Percentiles rank a stretch among this genome's conserved stretches.
These are phyloP conservation scores for Alternaria arborescens DNA, from an alignment of 2,329 filamentous ascomycete genomes.

Conservation along the genomic window DNA sequence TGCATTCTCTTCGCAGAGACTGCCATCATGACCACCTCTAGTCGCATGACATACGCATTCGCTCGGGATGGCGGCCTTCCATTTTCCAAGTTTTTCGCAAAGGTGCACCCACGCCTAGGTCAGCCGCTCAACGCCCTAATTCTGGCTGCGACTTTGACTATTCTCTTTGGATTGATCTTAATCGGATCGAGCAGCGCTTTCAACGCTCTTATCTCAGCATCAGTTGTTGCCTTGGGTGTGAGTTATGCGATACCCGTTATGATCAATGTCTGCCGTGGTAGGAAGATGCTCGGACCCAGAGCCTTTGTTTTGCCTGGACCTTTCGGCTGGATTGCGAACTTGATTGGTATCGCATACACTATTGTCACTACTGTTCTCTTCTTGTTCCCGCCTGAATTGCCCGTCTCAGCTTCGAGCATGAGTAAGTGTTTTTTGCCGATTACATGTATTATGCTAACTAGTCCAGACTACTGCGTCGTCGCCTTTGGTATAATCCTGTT, in stretches of 20 bases:
- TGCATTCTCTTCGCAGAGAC: conserved; percentile 71
- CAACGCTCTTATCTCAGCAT: conserved; percentile 74
- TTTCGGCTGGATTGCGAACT: conserved; percentile 68
- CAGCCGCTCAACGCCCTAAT: conserved; percentile 73
- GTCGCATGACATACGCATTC: conserved; percentile 73
- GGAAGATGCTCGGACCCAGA: conserved; percentile 69
- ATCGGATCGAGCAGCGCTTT: conserved; percentile 73
- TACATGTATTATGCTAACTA: conserved; percentile 21
- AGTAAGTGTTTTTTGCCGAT: conserved; percentile 55
- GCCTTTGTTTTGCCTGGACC: conserved; percentile 64
- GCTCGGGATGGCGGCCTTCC: conserved; percentile 73
- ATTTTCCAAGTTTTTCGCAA: conserved; percentile 66
- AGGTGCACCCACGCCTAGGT: conserved; percentile 67
- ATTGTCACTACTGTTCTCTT: conserved; percentile 78
- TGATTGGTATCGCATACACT: conserved; percentile 69
- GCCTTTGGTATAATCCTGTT: conserved; percentile 67
- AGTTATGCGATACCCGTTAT: conserved; percentile 78
- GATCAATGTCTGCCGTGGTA: conserved; percentile 73
- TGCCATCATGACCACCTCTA: conserved; percentile 71
- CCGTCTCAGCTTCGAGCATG: conserved; percentile 73
- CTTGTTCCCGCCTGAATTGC: conserved; percentile 74
- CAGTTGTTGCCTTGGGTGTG: conserved; percentile 75
- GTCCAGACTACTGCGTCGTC: conserved; percentile 61
- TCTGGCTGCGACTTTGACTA: conserved; percentile 67
- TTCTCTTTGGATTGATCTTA: conserved; percentile 75